Evolutionary conservation across 2,329 filamentous ascomycete species (phyloP), one percentile per base, ranked within the genome.

Genomic region (Aaosphaeria arxii): DNA sequence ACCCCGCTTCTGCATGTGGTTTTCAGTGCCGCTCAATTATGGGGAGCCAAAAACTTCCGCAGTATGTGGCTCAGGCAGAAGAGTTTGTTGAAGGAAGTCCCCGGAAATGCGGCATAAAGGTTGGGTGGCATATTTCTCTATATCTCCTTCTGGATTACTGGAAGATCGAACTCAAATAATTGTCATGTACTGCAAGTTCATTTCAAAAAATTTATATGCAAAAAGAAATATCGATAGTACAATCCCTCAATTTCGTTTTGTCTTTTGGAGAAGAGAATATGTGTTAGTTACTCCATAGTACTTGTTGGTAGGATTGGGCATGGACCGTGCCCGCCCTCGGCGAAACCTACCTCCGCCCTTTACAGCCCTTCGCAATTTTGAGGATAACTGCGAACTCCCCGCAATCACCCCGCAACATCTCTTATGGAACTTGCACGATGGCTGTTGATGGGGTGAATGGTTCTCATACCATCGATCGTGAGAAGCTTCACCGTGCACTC

Each of bases 1-100:
- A 77, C 73, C 0, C 74, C 74, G 0, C 52, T 75, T 4, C 51
- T 77, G 3, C 74, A 77, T 49, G 30, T 67, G 7, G 59, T 74
- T 0, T 77, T 77, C 50, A 69, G 64, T 0, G 59, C 67, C 0
- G 71, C 73, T 0, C 74, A 77, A 54, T 45, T 77, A 1, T 73
- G 73, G 62, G 74, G 74, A 4, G 71, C 62, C 28, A 54, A 65
- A 40, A 70, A 74, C 6, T 74, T 76, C 42, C 73, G 65, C 54
- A 57, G 55, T 11, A 71, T 76, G 72, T 73, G 60, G 47, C 52
- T 24, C 17, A 24, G 17, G 17, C 17, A 24, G 17, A 24, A 24
- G 3, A 24, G 17, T 24, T 24, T 24, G 17, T 24, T 24, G 17
- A 24, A 24, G 17, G 17, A 24, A 24, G 17, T 24, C 17, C 17